Conservation (phyloP, 1,284 basidiomycete genomes). For the Tylopilus orsonianus region DNA sequence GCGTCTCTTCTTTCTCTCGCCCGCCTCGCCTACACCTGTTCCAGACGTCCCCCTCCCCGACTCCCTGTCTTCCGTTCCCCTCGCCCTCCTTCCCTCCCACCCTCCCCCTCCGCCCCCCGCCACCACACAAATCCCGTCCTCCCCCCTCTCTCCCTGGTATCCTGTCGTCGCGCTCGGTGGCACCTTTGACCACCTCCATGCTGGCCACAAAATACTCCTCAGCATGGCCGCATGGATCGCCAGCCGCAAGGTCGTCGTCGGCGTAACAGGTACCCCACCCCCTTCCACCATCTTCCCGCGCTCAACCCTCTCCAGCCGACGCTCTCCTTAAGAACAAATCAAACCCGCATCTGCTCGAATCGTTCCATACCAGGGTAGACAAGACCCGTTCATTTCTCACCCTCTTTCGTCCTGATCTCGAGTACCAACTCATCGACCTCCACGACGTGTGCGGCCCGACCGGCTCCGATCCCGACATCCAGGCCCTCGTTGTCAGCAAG, state of each 20-base stretch:
- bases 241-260: constrained; percentile 79
- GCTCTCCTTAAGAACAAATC: constrained; percentile 74
- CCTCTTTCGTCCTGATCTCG: constrained; percentile 64
- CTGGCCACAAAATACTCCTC: constrained; percentile 96
- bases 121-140: neutral
- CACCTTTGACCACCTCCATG: constrained; percentile 97
- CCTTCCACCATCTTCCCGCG: constrained; percentile 12
- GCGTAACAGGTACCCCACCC: constrained; percentile 68
- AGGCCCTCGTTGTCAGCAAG: constrained; percentile 83
- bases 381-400: constrained; percentile 63
- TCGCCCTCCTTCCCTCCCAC: constrained; percentile 36
- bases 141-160: constrained; percentile 31
- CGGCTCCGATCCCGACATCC: constrained; percentile 77
- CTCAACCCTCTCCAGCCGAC: constrained; percentile 52
- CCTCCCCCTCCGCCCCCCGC: constrained; percentile 1
- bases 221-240: constrained; percentile 89
- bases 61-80: constrained; percentile 23
- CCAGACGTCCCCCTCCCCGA: constrained; percentile 25
- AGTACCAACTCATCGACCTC: constrained; percentile 69
- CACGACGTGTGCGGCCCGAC: constrained; percentile 88
- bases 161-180: constrained; percentile 61
- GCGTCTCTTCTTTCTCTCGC: constrained; percentile 13
- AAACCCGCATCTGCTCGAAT: constrained; percentile 70
- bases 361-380: constrained; percentile 54
- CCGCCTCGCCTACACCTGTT: neutral